phyloP scores from a whole-genome alignment of 1,139 yeast genomes.

The Protomyces macrosporus region DNA sequence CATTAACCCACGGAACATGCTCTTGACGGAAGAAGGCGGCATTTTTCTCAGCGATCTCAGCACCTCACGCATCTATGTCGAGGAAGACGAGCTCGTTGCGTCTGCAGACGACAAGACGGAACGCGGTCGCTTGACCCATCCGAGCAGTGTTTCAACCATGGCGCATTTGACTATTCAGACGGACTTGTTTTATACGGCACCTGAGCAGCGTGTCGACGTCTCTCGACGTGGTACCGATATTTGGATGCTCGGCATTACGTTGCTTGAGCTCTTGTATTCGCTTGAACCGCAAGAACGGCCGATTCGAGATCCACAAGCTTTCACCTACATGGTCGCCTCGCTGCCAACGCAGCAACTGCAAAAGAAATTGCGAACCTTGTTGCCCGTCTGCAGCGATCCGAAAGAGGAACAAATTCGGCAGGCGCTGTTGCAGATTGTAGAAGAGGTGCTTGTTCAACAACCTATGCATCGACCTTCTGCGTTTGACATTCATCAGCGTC shows the following conservation, averaged over 20 bases:
- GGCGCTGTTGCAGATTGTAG: conserved; percentile 13
- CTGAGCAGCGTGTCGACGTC: conserved; percentile 22
- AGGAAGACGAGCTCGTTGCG: conserved; percentile 1
- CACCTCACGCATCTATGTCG: conserved; percentile 19
- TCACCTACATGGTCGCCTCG: conserved; percentile 22
- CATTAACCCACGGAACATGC: conserved; percentile 20
- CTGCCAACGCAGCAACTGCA: conserved; percentile 16
- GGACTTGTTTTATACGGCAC: conserved; percentile 21
- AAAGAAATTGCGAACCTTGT: not conserved
- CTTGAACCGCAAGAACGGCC: conserved; percentile 18
- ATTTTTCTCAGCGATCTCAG: conserved; percentile 20
- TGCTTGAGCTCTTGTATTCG: conserved; percentile 12
- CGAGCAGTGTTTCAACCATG: conserved; percentile 21
- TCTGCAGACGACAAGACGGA: conserved; percentile 5
- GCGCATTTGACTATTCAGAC: conserved; percentile 21
- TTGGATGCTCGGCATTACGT: conserved; percentile 24
- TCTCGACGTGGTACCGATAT: conserved; percentile 26
- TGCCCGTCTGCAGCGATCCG: conserved; percentile 10
- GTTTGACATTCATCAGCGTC: conserved; percentile 18
- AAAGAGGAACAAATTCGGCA: conserved; percentile 12
- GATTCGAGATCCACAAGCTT: conserved; percentile 14
- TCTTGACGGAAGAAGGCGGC: conserved; percentile 20
- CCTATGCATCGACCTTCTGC: conserved; percentile 25
- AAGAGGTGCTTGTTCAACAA: conserved; percentile 19
- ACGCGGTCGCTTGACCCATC: conserved; percentile 17